Conservation (phyloP, 2,329 filamentous ascomycete genomes). For the Boeremia lycopersici region DNA sequence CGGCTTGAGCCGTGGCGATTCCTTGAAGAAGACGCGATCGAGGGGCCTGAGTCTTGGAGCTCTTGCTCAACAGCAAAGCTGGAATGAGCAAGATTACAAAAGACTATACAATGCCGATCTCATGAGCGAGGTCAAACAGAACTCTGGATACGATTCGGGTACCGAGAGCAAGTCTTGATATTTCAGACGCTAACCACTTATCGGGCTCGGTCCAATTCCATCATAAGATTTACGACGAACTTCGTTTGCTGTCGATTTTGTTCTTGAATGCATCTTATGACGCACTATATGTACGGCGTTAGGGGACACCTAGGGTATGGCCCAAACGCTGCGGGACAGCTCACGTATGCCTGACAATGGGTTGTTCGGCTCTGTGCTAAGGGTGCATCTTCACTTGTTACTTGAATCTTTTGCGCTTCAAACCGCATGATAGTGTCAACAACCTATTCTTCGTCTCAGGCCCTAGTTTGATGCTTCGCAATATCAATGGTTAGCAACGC, state of each 20-base stretch:
- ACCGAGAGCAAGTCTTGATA: slow-evolving; percentile 11
- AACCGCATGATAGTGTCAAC: too few species aligned
- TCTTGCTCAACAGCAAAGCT: slow-evolving; percentile 41
- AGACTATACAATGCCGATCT: slow-evolving; percentile 35
- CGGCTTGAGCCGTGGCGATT: slow-evolving; percentile 29
- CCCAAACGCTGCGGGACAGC: neutral
- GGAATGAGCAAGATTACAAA: slow-evolving; percentile 45
- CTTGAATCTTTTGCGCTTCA: too few species aligned
- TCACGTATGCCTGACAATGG: neutral
- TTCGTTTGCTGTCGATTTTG: neutral
- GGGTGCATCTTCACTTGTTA: neutral
- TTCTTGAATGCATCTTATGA: neutral
- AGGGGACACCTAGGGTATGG: neutral
- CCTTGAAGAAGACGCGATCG: slow-evolving; percentile 37
- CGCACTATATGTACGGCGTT: slow-evolving; percentile 1
- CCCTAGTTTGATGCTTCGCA: too few species aligned
- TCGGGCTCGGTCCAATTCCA: neutral
- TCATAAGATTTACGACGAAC: neutral
- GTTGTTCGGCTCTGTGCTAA: neutral
- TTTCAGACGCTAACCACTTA: neutral
- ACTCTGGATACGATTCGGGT: slow-evolving; percentile 35
- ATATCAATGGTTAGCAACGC: too few species aligned
- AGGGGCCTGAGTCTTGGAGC: slow-evolving; percentile 38
- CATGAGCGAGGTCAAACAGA: slow-evolving; percentile 31
- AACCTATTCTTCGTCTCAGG: too few species aligned